phyloP scores from a whole-genome alignment of 768 basidiomycete species.

The Pleurotus sapidus region DNA sequence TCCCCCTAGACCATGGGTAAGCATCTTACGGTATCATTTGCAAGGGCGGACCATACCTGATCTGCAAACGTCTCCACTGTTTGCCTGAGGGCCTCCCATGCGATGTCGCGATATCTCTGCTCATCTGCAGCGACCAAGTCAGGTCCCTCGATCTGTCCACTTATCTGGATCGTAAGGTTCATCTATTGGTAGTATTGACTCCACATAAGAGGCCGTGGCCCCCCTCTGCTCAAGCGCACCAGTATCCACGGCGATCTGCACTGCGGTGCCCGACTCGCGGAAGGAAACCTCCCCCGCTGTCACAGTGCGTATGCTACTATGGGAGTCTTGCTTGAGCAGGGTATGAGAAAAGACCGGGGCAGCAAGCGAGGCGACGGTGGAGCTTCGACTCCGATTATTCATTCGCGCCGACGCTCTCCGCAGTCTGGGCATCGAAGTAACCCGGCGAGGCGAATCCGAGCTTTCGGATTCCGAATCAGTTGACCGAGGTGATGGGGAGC shows the following conservation, averaged over 20 bases:
- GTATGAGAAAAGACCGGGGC: constrained; percentile 29
- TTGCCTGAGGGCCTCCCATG: constrained; percentile 53
- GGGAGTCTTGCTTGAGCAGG: constrained; percentile 49
- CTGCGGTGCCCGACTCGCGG: constrained; percentile 21
- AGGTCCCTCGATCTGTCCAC: constrained; percentile 34
- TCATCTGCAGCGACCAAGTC: constrained; percentile 53
- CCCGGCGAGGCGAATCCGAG: constrained; percentile 27
- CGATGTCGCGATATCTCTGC: constrained; percentile 44
- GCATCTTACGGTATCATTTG: neutral
- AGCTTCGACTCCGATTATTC: constrained; percentile 57
- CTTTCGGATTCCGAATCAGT: constrained; percentile 57
- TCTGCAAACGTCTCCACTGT: constrained; percentile 62
- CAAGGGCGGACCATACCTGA: constrained; percentile 35
- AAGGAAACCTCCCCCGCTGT: constrained; percentile 50
- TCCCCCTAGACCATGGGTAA: constrained; percentile 51
- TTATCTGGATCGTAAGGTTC: constrained; percentile 14
- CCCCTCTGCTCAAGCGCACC: neutral
- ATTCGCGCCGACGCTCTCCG: constrained; percentile 28
- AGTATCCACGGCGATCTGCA: neutral
- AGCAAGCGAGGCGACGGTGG: constrained; percentile 61
- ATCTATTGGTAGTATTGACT: neutral
- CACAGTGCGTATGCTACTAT: constrained; percentile 71
- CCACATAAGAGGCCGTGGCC: neutral
- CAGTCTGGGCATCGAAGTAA: constrained; percentile 29
- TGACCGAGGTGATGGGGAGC: constrained; percentile 65